Conservation (phyloP, 805 yeast genomes). For the Aciculoconidium aculeatum region DNA sequence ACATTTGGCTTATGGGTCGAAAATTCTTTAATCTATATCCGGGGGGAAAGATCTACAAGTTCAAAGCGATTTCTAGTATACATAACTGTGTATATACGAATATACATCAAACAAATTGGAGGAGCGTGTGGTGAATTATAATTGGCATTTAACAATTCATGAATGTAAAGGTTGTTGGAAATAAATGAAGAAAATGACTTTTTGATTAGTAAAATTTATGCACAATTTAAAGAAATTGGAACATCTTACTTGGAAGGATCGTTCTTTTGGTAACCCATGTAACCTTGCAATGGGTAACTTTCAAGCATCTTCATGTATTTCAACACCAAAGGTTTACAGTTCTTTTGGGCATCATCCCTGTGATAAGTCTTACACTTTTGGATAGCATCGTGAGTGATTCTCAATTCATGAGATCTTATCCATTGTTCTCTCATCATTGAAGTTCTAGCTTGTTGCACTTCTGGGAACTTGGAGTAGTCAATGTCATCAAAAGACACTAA, state of each 20-base stretch:
- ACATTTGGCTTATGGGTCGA: no score
- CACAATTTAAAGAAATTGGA: no score
- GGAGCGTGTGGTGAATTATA: no score
- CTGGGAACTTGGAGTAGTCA: slow-evolving; percentile 60
- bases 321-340: slow-evolving; percentile 74
- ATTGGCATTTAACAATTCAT: no score
- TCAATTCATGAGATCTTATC: slow-evolving; percentile 63
- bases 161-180: no score
- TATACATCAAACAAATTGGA: no score
- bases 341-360: slow-evolving; percentile 49
- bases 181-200: no score
- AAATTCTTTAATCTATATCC: no score
- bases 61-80: no score
- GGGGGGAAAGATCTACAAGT: no score
- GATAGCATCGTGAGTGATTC: slow-evolving; percentile 66
- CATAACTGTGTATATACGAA: no score
- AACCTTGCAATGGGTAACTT: slow-evolving; percentile 62
- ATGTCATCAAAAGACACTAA: slow-evolving; percentile 80
- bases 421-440: slow-evolving; percentile 77
- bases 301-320: slow-evolving; percentile 75
- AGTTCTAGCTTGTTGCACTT: slow-evolving; percentile 68
- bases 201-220: no score
- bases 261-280: slow-evolving; percentile 81
- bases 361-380: slow-evolving; percentile 68
- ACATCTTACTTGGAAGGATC: slow-evolving; percentile 62